Evolutionary conservation across 1,284 basidiomycete species (phyloP).

Genomic region (Hemileia vastatrix): DNA sequence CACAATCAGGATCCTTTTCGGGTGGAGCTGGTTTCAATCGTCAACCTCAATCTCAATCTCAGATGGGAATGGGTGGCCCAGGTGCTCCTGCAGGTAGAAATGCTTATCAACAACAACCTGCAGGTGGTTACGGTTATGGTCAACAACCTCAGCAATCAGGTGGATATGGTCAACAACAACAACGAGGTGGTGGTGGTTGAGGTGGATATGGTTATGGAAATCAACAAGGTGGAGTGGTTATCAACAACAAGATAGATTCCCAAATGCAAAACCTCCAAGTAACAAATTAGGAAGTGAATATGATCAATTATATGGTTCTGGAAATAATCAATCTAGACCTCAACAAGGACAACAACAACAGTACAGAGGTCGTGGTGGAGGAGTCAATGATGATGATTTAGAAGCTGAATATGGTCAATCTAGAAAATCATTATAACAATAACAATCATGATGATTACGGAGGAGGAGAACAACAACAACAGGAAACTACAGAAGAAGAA

Average conservation of each 20-base stretch:
- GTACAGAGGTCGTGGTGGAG: conserved; percentile 16
- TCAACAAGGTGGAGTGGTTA: background rate
- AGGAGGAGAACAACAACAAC: background rate
- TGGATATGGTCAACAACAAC: conserved; percentile 1
- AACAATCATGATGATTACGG: background rate
- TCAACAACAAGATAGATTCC: conserved; percentile 20
- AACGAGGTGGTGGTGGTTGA: background rate
- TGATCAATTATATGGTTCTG: conserved; percentile 27
- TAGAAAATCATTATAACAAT: conserved; percentile 1
- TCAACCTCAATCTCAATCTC: background rate
- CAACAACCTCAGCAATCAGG: background rate
- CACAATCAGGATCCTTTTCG: background rate
- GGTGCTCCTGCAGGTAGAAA: conserved; percentile 3
- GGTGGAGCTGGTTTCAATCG: conserved; percentile 2
- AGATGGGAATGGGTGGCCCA: background rate
- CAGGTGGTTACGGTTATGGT: background rate
- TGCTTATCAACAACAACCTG: background rate
- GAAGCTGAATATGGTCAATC: conserved; percentile 37
- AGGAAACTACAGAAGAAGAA: conserved; percentile 34
- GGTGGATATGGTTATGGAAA: background rate
- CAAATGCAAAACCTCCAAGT: conserved; percentile 30
- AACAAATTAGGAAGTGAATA: conserved; percentile 31
- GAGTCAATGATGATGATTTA: conserved; percentile 31
- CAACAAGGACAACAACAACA: background rate
- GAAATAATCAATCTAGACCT: conserved; percentile 20